phyloP scores from a whole-genome alignment of 2,329 filamentous ascomycete species.

The Neofusicoccum laricinum region DNA sequence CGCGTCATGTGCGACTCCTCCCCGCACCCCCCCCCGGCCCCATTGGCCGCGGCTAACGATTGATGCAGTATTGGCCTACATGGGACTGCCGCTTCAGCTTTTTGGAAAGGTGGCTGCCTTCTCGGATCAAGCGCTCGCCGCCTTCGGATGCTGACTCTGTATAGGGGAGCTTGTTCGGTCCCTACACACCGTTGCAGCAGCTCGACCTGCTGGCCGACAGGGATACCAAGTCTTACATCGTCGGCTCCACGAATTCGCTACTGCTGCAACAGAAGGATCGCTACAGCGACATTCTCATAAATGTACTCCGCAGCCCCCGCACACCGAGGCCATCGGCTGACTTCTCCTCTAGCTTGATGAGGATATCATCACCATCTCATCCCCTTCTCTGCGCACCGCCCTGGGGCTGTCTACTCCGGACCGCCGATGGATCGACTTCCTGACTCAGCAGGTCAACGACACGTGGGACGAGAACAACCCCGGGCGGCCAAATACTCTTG shows the following conservation, averaged over 20 bases:
- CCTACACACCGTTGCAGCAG: constrained; percentile 94
- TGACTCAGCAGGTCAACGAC: constrained; percentile 89
- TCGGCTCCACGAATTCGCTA: constrained; percentile 94
- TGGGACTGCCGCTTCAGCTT: constrained; percentile 91
- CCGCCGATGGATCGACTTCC: constrained; percentile 91
- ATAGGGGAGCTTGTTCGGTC: constrained; percentile 88
- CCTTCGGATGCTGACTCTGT: neutral
- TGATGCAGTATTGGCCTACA: constrained; percentile 72
- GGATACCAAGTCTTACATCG: constrained; percentile 94
- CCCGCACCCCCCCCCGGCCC: too few species aligned
- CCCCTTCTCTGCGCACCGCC: constrained; percentile 70
- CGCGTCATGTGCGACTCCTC: constrained; percentile 61
- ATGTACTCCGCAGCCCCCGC: constrained; percentile 44
- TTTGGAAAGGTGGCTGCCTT: constrained; percentile 74
- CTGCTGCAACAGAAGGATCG: constrained; percentile 90
- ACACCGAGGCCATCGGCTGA: neutral
- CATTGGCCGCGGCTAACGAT: constrained; percentile 23
- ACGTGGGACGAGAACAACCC: constrained; percentile 95
- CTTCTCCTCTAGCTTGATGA: constrained; percentile 67
- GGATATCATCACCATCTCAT: constrained; percentile 78
- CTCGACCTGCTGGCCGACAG: constrained; percentile 90
- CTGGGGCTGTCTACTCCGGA: constrained; percentile 81
- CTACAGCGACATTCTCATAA: constrained; percentile 94
- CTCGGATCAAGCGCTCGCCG: too few species aligned
- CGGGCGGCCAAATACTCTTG: constrained; percentile 84